A percentile compares a stretch with the other conserved stretches of the same genome.
Conservation (phyloP, 2,329 filamentous ascomycete genomes). For the Mollisiaceae sp. region DNA sequence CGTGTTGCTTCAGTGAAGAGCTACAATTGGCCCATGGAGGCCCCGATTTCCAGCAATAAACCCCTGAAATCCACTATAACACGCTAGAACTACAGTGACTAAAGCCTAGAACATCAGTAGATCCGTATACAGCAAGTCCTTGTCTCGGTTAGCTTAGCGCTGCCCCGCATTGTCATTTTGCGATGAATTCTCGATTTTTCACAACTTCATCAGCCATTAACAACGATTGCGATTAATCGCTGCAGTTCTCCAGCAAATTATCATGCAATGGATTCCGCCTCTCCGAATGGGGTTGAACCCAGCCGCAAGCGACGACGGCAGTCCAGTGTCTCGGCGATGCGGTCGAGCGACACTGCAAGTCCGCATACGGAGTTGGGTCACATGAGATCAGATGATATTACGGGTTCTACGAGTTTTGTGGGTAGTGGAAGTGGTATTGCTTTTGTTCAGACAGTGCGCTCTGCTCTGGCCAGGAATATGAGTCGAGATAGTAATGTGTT, state of each 20-base stretch:
- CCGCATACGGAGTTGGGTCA: conserved; percentile 22
- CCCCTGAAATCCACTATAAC: neutral
- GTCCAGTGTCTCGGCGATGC: conserved; percentile 6
- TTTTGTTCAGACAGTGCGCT: conserved; percentile 61
- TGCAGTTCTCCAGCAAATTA: neutral
- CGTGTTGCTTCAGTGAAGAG: too few species aligned
- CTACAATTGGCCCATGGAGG: too few species aligned
- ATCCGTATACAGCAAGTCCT: neutral
- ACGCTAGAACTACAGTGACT: neutral
- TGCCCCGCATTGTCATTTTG: neutral
- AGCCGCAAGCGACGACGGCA: conserved; percentile 17
- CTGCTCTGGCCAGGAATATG: conserved; percentile 48
- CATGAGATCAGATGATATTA: conserved; percentile 19
- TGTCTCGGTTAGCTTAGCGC: neutral
- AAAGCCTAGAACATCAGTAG: neutral
- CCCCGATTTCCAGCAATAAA: too few species aligned
- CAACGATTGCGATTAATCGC: neutral
- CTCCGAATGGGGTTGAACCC: conserved; percentile 2
- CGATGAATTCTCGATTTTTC: neutral
- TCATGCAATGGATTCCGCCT: conserved; percentile 10
- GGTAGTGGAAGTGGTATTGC: conserved; percentile 64
- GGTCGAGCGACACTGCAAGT: conserved; percentile 1
- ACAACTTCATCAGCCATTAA: neutral
- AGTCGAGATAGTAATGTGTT: conserved; percentile 35
- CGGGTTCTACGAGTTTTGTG: conserved; percentile 56